Conservation (phyloP, 2,329 filamentous ascomycete genomes). For the Colletotrichum caudatum region DNA sequence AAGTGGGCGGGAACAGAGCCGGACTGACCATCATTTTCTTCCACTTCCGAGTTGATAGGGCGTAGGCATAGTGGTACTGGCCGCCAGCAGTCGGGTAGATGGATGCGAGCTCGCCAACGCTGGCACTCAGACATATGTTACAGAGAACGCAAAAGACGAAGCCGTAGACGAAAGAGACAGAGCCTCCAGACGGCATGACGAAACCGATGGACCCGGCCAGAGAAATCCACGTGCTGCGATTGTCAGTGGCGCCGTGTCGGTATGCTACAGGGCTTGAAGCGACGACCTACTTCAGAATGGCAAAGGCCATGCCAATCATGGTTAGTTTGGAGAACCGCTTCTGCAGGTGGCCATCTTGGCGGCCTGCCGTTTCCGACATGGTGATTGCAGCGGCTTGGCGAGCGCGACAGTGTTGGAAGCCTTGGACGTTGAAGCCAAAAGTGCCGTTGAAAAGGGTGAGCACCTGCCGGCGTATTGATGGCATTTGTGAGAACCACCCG, state of each 20-base stretch:
- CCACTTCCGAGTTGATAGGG: constrained; percentile 54
- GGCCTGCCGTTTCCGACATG: constrained; percentile 1
- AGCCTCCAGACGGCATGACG: constrained; percentile 56
- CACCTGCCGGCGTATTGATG: constrained; percentile 12
- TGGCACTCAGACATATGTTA: constrained; percentile 56
- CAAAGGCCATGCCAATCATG: constrained; percentile 59
- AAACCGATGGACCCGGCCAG: constrained; percentile 57
- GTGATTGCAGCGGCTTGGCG: neutral
- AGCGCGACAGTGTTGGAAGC: neutral
- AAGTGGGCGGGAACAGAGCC: accelerated
- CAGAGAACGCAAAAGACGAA: constrained; percentile 60
- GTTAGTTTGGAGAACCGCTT: constrained; percentile 55
- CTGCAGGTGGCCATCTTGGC: constrained; percentile 49
- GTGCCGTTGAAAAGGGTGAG: neutral
- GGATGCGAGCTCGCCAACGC: constrained; percentile 57
- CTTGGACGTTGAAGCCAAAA: neutral
- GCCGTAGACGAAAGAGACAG: constrained; percentile 58
- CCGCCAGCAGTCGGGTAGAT: constrained; percentile 62
- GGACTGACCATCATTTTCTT: constrained; percentile 52
- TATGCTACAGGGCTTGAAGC: neutral
- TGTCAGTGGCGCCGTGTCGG: neutral
- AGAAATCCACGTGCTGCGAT: constrained; percentile 53
- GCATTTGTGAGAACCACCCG: neutral
- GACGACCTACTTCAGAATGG: constrained; percentile 55
- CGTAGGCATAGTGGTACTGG: constrained; percentile 60